Base-by-base conservation (phyloP, 163 green algal species). In the Prototheca wickerhamii region DNA sequence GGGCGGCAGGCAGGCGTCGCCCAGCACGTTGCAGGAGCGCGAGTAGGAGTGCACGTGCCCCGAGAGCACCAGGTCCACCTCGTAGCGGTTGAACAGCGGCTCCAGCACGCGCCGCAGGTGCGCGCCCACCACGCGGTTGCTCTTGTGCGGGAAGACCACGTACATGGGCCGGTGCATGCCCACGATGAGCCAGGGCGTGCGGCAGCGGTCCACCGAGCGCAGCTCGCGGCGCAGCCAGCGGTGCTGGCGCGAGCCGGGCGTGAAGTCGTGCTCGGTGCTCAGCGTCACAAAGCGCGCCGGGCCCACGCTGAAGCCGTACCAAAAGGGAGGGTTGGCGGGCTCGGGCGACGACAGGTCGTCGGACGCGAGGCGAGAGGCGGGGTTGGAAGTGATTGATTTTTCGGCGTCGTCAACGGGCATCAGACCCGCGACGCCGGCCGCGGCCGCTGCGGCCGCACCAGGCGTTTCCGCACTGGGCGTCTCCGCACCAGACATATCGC, bases 291-390 rank as follows among this genome's bases (percentile, higher is more conserved):
- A 90, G 76, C 93, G 88, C 10, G 89, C 80, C 30, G 43, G 58
- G 69, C 87, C 90, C 52, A 87, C 82, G 40, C 86, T 72, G 65
- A 92, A 93, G 21, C 65, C 77, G 69, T 95, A 96, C 88, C 90
- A 96, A 64, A 91, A 95, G 1, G 85, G 87, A 1, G 81, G 60
- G 57, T 85, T 89, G 65, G 70, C 26, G 7, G 32, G 21, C 17
- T 31, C 43, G 2, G 4, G 42, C 10, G 50, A 8, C 12, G 12
- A 8, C 50, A 26, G 50, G 12, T 10, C 50, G 20, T 29, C 50
- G 50, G 50, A 30, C n/a, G n/a, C n/a, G n/a, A n/a, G n/a, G n/a
- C n/a, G n/a, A 31, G 46, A 26, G 46, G 5, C 46, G 46, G 20
- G 20, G n/a, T 55, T 55, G 17, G 23, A 10, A 15, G 40, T 49